Evolutionary conservation across 2,329 filamentous ascomycete genomes (phyloP).

Genomic region (Colletotrichum scovillei): DNA sequence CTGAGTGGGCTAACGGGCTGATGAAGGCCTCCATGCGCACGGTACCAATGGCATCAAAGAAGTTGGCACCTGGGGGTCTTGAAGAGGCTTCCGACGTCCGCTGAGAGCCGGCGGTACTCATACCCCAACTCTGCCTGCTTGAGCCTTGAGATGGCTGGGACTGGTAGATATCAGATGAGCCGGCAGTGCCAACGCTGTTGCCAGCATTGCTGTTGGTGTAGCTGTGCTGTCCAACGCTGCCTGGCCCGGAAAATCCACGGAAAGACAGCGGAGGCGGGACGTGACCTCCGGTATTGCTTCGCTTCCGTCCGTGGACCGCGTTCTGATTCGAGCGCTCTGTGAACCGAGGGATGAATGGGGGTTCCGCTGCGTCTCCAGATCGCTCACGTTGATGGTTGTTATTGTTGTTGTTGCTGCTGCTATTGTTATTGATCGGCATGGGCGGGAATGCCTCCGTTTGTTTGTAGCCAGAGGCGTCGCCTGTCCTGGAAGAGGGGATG

Average conservation of each 20-base stretch:
- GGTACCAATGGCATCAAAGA: conserved; percentile 90
- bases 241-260: conserved; percentile 78
- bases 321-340: conserved; percentile 63
- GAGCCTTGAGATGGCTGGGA: conserved; percentile 61
- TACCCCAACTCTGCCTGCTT: conserved; percentile 53
- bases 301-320: conserved; percentile 79
- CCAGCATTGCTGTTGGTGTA: conserved; percentile 68
- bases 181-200: conserved; percentile 67
- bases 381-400: conserved; percentile 58
- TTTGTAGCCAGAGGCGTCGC: conserved; percentile 49
- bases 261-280: conserved; percentile 77
- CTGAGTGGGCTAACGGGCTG: conserved; percentile 65
- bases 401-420: conserved; percentile 40
- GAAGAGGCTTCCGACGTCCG: conserved; percentile 69
- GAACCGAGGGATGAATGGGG: conserved; percentile 79
- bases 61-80: conserved; percentile 60
- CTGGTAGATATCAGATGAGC: conserved; percentile 71
- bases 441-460: conserved; percentile 52
- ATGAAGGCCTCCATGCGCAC: conserved; percentile 99
- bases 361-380: conserved; percentile 73
- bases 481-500: conserved; percentile 49
- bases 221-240: conserved; percentile 54
- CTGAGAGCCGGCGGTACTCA: conserved; percentile 58
- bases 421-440: conserved; percentile 42
- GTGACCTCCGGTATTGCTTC: conserved; percentile 88